phyloP scores from a whole-genome alignment of 768 basidiomycete species.

The Suillus alpinus region DNA sequence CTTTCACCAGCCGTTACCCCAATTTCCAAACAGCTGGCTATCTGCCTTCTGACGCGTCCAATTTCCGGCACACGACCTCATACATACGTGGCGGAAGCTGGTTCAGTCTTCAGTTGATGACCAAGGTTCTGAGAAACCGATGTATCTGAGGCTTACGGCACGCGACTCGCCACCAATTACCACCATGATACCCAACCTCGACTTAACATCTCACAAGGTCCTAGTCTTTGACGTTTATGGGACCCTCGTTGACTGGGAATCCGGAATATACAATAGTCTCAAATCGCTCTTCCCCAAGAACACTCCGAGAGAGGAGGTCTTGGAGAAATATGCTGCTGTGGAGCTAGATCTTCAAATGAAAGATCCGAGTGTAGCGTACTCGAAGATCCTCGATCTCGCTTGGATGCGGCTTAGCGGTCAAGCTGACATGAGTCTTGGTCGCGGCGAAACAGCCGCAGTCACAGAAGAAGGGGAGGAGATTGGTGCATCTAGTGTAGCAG shows the following conservation, averaged over 20 bases:
- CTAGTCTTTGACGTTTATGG: constrained; percentile 79
- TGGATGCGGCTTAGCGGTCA: constrained; percentile 26
- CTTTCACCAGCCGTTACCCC: not conserved
- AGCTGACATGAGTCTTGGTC: constrained; percentile 26
- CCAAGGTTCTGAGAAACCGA: too few species aligned
- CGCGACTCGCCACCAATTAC: not conserved
- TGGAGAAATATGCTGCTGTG: constrained; percentile 48
- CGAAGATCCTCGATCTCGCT: constrained; percentile 52
- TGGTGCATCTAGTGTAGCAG: constrained; percentile 10
- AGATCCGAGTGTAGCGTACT: constrained; percentile 58
- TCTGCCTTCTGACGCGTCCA: not conserved
- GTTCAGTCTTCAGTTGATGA: not conserved
- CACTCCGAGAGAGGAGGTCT: constrained; percentile 34
- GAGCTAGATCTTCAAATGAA: constrained; percentile 59
- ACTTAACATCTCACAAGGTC: constrained; percentile 27
- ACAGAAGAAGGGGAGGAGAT: constrained; percentile 22
- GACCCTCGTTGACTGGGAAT: constrained; percentile 77
- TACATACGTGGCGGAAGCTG: not conserved
- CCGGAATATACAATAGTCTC: constrained; percentile 56
- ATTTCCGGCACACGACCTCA: constrained; percentile 18
- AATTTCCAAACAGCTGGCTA: not conserved
- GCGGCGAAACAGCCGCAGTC: constrained; percentile 36
- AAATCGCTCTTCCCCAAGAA: constrained; percentile 17
- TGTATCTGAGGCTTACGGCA: not conserved
- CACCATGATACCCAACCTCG: constrained; percentile 1